Conservation (phyloP, 352 stramenopile species). For the Elongisporangium senticosum region DNA sequence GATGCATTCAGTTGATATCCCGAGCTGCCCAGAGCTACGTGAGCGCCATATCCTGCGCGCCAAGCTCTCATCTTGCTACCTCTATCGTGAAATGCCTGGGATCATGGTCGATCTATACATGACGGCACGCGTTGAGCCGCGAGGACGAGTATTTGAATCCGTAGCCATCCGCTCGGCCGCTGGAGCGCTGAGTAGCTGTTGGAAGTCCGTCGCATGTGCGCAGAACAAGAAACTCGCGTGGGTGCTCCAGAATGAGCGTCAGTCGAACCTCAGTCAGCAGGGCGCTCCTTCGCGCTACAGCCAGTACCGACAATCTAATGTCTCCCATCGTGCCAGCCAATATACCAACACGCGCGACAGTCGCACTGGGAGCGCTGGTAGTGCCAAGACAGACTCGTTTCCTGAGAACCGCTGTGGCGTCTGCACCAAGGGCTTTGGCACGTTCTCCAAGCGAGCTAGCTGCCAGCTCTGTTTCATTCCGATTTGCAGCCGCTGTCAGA, state of each 20-base stretch:
- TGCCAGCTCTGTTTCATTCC: conserved; percentile 41
- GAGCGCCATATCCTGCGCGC: conserved; percentile 37
- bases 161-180: conserved; percentile 37
- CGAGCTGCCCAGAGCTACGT: conserved; percentile 26
- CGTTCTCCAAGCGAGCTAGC: conserved; percentile 22
- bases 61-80: conserved; percentile 41
- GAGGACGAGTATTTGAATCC: conserved; percentile 33
- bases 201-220: conserved; percentile 52
- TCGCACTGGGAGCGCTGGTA: not conserved
- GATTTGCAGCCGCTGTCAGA: conserved; percentile 39
- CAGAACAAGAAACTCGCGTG: conserved; percentile 71
- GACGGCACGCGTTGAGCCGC: conserved; percentile 44
- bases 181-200: conserved; percentile 46
- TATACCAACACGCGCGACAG: conserved; percentile 12
- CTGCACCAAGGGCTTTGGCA: conserved; percentile 22
- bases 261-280: conserved; percentile 16
- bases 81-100: conserved; percentile 48
- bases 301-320: not conserved
- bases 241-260: conserved; percentile 36
- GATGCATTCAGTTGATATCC: conserved; percentile 44
- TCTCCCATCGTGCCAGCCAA: conserved; percentile 18
- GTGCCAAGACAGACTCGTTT: not conserved
- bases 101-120: conserved; percentile 60
- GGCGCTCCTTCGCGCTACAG: conserved; percentile 9
- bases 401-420: conserved; percentile 20